Evolutionary conservation across 1,284 basidiomycete genomes (phyloP).

Genomic region (Inonotus hispidus): DNA sequence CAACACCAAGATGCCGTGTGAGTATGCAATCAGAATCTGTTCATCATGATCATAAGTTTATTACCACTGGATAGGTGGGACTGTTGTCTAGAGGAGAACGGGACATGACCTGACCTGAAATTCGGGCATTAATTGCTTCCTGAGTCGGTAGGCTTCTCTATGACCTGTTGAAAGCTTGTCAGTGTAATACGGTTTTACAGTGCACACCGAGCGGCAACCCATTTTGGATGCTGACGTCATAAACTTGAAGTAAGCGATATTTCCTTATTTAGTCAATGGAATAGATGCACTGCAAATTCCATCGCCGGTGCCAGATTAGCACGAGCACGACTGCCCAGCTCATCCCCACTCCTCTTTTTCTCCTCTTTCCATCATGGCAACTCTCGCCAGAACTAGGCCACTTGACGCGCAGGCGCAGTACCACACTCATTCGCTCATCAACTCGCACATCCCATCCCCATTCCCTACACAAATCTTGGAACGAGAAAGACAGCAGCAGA

Average conservation of each 20-base stretch:
- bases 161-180: not conserved
- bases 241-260: too few species aligned
- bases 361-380: slow-evolving; percentile 19
- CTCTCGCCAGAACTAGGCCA: slow-evolving; percentile 10
- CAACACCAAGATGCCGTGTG: not conserved
- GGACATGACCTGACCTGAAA: too few species aligned
- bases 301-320: not conserved
- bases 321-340: not conserved
- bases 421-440: slow-evolving; percentile 17
- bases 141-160: not conserved
- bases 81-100: not conserved
- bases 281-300: not conserved
- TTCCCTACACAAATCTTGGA: slow-evolving; percentile 23
- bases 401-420: not conserved
- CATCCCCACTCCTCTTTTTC: not conserved
- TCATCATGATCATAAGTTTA: not conserved
- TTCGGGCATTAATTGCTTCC: too few species aligned
- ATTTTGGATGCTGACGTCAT: not conserved
- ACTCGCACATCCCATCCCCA: slow-evolving; percentile 28
- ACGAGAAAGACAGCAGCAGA: slow-evolving; percentile 4
- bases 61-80: not conserved
- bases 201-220: too few species aligned
- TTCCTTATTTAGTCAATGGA: not conserved
- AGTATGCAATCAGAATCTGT: not conserved
- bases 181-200: not conserved